Evolutionary conservation across 2,329 filamentous ascomycete genomes (phyloP).

Genomic region (Cladorrhinum sp.): DNA sequence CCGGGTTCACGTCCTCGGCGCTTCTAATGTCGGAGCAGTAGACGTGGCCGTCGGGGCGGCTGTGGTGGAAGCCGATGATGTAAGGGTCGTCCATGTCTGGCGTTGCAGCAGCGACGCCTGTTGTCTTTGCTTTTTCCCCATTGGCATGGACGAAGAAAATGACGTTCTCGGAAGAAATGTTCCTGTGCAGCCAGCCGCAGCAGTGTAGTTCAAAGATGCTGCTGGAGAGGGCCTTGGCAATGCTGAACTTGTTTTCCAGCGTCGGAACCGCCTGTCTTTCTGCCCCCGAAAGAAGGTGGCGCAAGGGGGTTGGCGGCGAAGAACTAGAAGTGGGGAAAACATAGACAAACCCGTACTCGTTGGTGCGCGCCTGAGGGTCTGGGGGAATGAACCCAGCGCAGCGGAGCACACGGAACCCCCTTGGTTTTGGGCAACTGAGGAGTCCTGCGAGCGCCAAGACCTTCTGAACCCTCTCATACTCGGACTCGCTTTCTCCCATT

Average conservation of each 20-base stretch:
- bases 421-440: neutral
- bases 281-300: neutral
- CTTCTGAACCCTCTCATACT: neutral
- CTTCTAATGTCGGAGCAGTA: constrained; percentile 3
- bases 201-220: neutral
- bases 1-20: neutral
- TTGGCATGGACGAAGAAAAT: neutral
- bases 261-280: neutral
- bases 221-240: neutral
- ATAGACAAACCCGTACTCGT: neutral
- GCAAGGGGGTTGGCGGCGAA: neutral
- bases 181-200: neutral
- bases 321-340: neutral
- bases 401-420: neutral
- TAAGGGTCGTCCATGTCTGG: neutral
- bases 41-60: neutral
- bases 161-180: neutral
- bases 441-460: neutral
- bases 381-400: neutral
- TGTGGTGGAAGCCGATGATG: constrained; percentile 7
- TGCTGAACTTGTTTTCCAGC: neutral
- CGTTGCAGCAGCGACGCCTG: neutral
- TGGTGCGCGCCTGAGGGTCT: neutral
- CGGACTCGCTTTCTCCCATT: neutral
- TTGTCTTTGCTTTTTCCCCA: neutral